Conservation (phyloP, 768 basidiomycete species). For the Hortiboletus campestris region DNA sequence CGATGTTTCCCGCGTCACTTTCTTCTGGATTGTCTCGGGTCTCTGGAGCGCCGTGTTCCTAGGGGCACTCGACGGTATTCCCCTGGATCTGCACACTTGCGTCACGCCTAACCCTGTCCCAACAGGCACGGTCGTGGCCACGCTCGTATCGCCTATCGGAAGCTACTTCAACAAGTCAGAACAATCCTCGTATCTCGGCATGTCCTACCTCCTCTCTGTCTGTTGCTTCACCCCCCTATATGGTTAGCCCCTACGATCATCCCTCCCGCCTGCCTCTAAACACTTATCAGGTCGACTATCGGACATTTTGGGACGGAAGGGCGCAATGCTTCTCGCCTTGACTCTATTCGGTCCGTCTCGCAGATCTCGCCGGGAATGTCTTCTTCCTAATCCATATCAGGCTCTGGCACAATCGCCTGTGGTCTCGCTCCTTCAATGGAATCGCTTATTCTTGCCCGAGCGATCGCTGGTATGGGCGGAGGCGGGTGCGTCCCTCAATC, state of each 20-base stretch:
- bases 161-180: slow-evolving; percentile 79
- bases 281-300: slow-evolving; percentile 65
- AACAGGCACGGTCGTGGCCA: slow-evolving; percentile 79
- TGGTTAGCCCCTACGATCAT: slow-evolving; percentile 44
- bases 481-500: slow-evolving; percentile 62
- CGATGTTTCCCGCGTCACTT: slow-evolving; percentile 51
- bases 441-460: slow-evolving; percentile 72
- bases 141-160: slow-evolving; percentile 80
- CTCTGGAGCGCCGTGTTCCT: slow-evolving; percentile 84
- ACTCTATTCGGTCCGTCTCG: slow-evolving; percentile 69
- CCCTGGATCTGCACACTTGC: background rate
- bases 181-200: slow-evolving; percentile 84
- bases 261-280: slow-evolving; percentile 10
- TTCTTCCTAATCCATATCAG: slow-evolving; percentile 38
- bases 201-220: slow-evolving; percentile 81
- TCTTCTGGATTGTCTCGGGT: slow-evolving; percentile 70
- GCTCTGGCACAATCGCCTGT: slow-evolving; percentile 81
- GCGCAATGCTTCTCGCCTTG: slow-evolving; percentile 82
- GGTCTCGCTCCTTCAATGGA: slow-evolving; percentile 88
- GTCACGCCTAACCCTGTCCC: slow-evolving; percentile 1
- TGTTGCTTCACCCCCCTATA: slow-evolving; percentile 91
- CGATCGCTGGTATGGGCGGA: slow-evolving; percentile 89
- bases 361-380: slow-evolving; percentile 13
- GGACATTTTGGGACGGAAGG: slow-evolving; percentile 82
- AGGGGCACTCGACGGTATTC: slow-evolving; percentile 78